Evolutionary conservation across 2,329 filamentous ascomycete species (phyloP), one percentile per base, ranked within the genome.

Genomic region (Xylariaceae sp.): DNA sequence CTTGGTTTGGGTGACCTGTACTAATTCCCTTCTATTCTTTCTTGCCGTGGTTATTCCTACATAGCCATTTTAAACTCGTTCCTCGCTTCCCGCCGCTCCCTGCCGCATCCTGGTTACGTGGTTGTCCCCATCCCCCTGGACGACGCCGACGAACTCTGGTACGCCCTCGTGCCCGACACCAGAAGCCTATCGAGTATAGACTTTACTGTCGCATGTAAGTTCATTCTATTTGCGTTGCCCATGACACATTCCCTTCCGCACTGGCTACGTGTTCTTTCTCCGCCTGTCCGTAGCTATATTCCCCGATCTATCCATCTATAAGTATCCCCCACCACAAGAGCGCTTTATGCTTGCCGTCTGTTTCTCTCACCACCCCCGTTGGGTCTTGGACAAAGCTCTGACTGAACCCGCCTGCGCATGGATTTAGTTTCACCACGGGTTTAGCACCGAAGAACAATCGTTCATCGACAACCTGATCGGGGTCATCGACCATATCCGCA

Each of bases 1-100:
- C 64, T 60, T 62, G 60, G 61, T 67, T 65, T 69, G 68, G 68
- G 68, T 69, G 66, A 67, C 68, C 66, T 67, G 68, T 64, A 66
- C 59, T 67, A 51, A 61, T 71, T 64, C 67, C 67, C 65, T 69
- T 68, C 63, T 55, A 45, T 64, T 60, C 59, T 64, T 68, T 69
- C 66, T 67, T 64, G 67, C 62, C 67, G 66, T 64, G 64, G 66
- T 41, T 59, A 11, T 30, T 30, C 23, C 23, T 30, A 30, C 23
- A 56, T 62, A 9, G 37, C 58, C 52, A 48, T 17, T 51, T 59
- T 56, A 41, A 56, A 41, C 11, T 53, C 53, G 58, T 60, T 64
- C 52, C 59, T 55, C 55, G 23, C 23, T 30, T 55, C 50, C 41
- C 53, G 23, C 30, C 18, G 23, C 49, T 51, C 30, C 57, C 55